Evolutionary conservation across 2,329 filamentous ascomycete genomes (phyloP).

Genomic region (Colletotrichum tamarilloi): DNA sequence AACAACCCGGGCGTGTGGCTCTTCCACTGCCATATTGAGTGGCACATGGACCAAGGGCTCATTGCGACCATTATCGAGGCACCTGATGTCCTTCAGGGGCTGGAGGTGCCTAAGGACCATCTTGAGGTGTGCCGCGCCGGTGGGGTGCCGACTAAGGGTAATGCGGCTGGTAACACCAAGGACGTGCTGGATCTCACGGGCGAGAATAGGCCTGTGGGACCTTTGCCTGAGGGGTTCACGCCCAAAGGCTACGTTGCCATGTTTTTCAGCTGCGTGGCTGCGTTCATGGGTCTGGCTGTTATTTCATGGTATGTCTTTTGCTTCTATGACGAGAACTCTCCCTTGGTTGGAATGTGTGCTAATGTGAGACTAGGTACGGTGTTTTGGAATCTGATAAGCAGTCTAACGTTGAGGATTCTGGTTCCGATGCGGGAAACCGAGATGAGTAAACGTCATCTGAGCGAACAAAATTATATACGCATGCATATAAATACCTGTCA

Average conservation of each 20-base stretch:
- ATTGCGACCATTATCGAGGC: slow-evolving; percentile 51
- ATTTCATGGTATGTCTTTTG: slow-evolving; percentile 32
- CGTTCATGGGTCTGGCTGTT: slow-evolving; percentile 31
- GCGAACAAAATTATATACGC: not conserved
- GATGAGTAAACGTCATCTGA: slow-evolving; percentile 2
- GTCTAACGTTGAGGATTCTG: not conserved
- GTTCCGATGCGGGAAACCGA: not conserved
- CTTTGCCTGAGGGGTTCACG: slow-evolving; percentile 36
- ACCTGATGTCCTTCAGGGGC: slow-evolving; percentile 56
- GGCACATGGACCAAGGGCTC: slow-evolving; percentile 62
- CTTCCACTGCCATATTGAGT: slow-evolving; percentile 66
- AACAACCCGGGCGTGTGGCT: slow-evolving; percentile 60
- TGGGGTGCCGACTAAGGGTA: slow-evolving; percentile 59
- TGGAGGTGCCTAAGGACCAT: slow-evolving; percentile 51
- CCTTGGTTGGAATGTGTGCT: not conserved
- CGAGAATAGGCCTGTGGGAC: slow-evolving; percentile 33
- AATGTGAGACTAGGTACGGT: slow-evolving; percentile 15
- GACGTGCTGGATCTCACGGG: slow-evolving; percentile 60
- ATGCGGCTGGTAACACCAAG: slow-evolving; percentile 69
- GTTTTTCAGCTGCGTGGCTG: slow-evolving; percentile 34
- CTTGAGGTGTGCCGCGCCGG: slow-evolving; percentile 49
- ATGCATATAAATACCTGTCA: not conserved
- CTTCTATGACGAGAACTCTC: not conserved
- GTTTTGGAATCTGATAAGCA: slow-evolving; percentile 26
- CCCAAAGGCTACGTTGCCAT: slow-evolving; percentile 37